Base-by-base conservation (phyloP, 768 basidiomycete species). In the Leccinum barrowsii region DNA sequence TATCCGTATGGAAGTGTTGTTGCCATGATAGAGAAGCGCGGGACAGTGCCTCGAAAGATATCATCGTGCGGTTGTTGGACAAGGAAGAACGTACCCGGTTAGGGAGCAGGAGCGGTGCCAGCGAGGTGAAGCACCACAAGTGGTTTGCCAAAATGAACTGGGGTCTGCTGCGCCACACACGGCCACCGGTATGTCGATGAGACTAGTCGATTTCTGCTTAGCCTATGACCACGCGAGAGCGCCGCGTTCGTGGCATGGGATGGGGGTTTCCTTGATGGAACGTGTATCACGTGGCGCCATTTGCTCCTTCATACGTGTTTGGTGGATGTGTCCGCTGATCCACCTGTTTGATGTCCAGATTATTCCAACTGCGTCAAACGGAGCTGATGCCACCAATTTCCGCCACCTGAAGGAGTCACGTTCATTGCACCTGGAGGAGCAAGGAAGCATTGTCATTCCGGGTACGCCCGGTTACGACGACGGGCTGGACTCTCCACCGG, bases 131-230 rank as follows among this genome's bases (percentile, higher is more conserved):
- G 78, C 88, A 91, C 58, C 97, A 98, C 82, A 94, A 92, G 72
- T 99, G 97, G 97, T 99, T 99, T 78, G 77, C 79, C 28, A 94
- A 93, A 67, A 86, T 96, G 70, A 95, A 93, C 76, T 99, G 96
- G 97, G 97, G 96, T 22, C 79, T 99, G 56, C 76, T 99, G 70
- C 82, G 97, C 65, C 90, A 98, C 74, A 88, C 85, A 65, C 86
- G 86, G 70, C 97, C 97, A 55, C 97, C 97, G 77, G 92, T 95
- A 75, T 68, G 92, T 71, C 21, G 15, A 50, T 10, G 24, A 52
- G 6, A 53, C 46, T 46, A 17, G 35, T 24, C 24, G 32, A 49
- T 53, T 37, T 50, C 26, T 42, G 49, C 50, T 24, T 48, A 40
- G 55, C 22, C 24, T 4, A 28, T 5, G 53, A 46, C 28, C 30